Base-by-base conservation (phyloP, 305 asterid genomes). In the Rubia occidens region DNA sequence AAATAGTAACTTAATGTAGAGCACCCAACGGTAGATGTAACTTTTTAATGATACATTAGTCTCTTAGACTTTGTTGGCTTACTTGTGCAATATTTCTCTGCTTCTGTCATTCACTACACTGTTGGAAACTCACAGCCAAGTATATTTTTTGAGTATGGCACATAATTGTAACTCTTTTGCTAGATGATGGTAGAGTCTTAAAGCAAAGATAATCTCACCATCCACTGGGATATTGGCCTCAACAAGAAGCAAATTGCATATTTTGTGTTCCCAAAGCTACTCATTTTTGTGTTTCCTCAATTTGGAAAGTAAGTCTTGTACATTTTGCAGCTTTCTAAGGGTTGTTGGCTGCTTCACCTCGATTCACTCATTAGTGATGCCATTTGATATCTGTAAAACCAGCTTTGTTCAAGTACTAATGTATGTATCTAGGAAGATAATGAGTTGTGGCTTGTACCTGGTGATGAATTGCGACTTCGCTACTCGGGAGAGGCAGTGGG, bases 181-280 rank as follows among this genome's bases (percentile, higher is more conserved):
- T 81, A 95, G 98, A 95, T 89, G 98, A 95, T 95, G 98, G 91
- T 91, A 85, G 99, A 95, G 85, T 95, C 99, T 66, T 98, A 95
- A 80, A 95, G 99, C 85, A 95, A 95, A 84, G 99, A 95, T 78
- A 95, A 71, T 73, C 78, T 95, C 69, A 91, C 96, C 3, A 79
- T 95, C 76, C 98, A 98, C 58, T 95, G 99, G 98, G 99, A 95
- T 82, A 78, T 91, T 75, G 99, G 99, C 64, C 97, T 95, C 78
- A 95, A 95, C 79, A 95, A 95, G 87, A 95, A 95, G 86, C 97
- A 97, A 37, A 75, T 91, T 76, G 99, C 98, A 14, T 95, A 86
- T 78, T 95, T 95, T 79, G 93, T 95, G 69, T 95, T 95, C 76
- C 98, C 98, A 9, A 91, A 95, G 98, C 98, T 89, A 83, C 73